Conservation (phyloP, 768 basidiomycete species). For the Agrocybe pediades region DNA sequence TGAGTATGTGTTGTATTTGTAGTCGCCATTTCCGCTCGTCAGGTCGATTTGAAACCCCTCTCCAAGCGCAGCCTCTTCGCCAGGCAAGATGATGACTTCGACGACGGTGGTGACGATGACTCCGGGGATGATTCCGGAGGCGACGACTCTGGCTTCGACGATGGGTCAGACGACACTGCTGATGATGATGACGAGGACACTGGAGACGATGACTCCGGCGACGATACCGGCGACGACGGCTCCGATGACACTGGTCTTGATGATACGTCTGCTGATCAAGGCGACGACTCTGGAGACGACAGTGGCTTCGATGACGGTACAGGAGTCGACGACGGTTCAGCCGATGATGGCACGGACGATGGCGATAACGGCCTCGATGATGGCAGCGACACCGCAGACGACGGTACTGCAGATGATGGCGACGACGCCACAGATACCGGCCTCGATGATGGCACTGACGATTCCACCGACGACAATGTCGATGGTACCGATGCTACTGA, state of each 20-base stretch:
- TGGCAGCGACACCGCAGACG: slow-evolving; percentile 1
- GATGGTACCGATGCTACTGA: slow-evolving; percentile 5
- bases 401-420: not conserved
- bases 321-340: not conserved
- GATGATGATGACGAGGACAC: slow-evolving; percentile 10
- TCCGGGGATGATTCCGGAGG: no score
- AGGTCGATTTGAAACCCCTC: slow-evolving; percentile 11
- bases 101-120: slow-evolving; percentile 10
- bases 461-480: not conserved
- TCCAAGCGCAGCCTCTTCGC: slow-evolving; percentile 15
- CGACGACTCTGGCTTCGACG: slow-evolving; percentile 11
- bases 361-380: not conserved
- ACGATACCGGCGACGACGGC: slow-evolving; percentile 7
- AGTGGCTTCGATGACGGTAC: slow-evolving; percentile 1
- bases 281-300: slow-evolving; percentile 7
- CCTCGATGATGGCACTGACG: slow-evolving; percentile 3
- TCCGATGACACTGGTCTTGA: slow-evolving; percentile 9
- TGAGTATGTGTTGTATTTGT: not conserved
- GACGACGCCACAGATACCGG: slow-evolving; percentile 1
- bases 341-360: slow-evolving; percentile 1
- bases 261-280: slow-evolving; percentile 3
- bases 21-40: slow-evolving; percentile 9
- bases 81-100: slow-evolving; percentile 22
- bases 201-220: slow-evolving; percentile 7
- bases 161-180: slow-evolving; percentile 11